Base-by-base conservation (phyloP, 495 filamentous ascomycete species). In the Halenospora varia region DNA sequence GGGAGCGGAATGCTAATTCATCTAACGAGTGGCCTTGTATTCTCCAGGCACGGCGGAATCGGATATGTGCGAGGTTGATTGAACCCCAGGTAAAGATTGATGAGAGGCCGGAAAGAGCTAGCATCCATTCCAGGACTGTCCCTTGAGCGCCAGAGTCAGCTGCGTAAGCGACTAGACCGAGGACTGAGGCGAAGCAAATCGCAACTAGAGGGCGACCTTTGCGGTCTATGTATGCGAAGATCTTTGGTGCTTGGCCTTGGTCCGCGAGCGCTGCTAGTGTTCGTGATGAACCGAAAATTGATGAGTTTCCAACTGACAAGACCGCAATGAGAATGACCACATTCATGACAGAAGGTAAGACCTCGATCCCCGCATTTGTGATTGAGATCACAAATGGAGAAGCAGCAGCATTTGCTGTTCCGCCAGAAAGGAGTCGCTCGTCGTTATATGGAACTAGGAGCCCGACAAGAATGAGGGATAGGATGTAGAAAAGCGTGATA, bases 61-160 rank as follows among this genome's bases (percentile, higher is more conserved):
- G 90, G 71, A 97, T 95, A 71, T 97, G 93, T 0, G 83, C 78
- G 0, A 94, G 73, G 66, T 90, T 96, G 69, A 97, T 90, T 41
- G 87, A 91, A 50, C 85, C 87, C 93, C 93, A 97, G 35, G 93
- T 96, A 75, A 97, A 90, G 73, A 97, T 87, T 19, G 88, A 88
- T 0, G 88, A 92, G 10, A 97, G 81, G 45, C 89, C 92, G 0
- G 90, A 95, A 44, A 96, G 81, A 39, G 93, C 89, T 59, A 96
- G 79, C 77, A 97, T 88, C 93, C 93, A 97, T 26, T 75, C 73
- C 59, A 97, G 89, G 0, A 90, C 88, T 1, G 81, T 72, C 15
- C 75, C 73, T 65, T 90, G 76, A 53, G 80, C 69, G 25, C 76
- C 59, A 3, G 88, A 82, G 20, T 88, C 88, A 26, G 90, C 86